phyloP scores from a whole-genome alignment of 78 protist genomes.

The Bigelowiella natans region DNA sequence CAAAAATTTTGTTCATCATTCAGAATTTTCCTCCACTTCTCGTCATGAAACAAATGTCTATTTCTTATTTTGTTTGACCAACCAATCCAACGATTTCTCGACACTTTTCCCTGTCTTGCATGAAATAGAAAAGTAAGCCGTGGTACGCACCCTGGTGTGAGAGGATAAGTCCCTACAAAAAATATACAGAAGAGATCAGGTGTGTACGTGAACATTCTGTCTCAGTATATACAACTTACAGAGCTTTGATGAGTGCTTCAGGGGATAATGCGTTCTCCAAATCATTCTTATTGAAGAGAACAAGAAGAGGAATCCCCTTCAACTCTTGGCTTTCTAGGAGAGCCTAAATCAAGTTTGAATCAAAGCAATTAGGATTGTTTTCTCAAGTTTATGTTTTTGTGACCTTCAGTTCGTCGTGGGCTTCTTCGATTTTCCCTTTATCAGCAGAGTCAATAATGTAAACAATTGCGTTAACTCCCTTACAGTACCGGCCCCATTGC shows the following conservation, averaged over 20 bases:
- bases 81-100: not conserved
- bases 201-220: not conserved
- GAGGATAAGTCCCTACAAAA: not conserved
- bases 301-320: not conserved
- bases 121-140: not conserved
- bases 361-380: not conserved
- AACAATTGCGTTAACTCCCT: not conserved
- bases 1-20: too few species aligned
- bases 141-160: not conserved
- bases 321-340: not conserved
- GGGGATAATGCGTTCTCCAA: not conserved
- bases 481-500: not conserved
- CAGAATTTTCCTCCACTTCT: too few species aligned
- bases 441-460: slow-evolving; percentile 3
- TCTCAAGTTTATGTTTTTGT: not conserved
- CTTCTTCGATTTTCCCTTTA: not conserved
- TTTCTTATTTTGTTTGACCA: not conserved
- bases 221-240: not conserved
- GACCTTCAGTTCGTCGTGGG: not conserved
- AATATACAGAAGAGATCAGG: not conserved
- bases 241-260: not conserved
- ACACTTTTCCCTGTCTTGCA: not conserved
- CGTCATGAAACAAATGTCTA: too few species aligned
- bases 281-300: slow-evolving; percentile 10
- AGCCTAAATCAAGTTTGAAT: not conserved